Evolutionary conservation across 2,329 filamentous ascomycete genomes (phyloP).

Genomic region (Gremmenia infestans): DNA sequence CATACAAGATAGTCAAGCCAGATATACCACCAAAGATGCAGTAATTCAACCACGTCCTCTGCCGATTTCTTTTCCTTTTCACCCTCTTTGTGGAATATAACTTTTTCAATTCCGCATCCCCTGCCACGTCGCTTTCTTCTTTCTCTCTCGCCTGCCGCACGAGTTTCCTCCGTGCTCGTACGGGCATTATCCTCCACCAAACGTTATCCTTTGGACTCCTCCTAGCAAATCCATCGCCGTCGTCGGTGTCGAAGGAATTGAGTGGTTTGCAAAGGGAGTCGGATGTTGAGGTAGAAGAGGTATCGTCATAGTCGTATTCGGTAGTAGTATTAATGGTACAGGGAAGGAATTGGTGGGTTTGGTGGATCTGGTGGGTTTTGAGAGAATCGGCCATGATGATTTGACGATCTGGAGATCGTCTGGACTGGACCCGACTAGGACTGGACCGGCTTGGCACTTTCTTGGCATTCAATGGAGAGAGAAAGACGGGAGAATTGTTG

Average conservation of each 20-base stretch:
- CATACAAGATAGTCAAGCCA: constrained; percentile 35
- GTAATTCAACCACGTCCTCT: constrained; percentile 25
- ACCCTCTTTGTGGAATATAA: background rate
- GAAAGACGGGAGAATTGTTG: no score
- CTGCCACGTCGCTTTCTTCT: background rate
- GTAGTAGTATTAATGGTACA: background rate
- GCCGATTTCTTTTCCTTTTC: constrained; percentile 1
- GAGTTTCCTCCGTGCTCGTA: constrained; percentile 7
- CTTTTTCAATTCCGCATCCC: background rate
- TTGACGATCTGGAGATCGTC: no score
- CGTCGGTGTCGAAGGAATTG: constrained; percentile 2
- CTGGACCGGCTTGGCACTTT: no score
- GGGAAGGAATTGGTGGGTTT: background rate
- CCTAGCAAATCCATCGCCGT: constrained; percentile 12
- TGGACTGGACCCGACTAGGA: no score
- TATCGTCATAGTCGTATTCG: background rate
- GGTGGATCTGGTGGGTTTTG: no score
- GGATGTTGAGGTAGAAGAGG: background rate
- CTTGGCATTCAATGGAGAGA: no score
- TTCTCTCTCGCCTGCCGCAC: background rate
- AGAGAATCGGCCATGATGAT: no score
- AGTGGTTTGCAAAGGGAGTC: constrained; percentile 4
- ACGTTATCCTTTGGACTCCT: background rate
- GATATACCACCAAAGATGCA: constrained; percentile 34
- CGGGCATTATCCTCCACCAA: constrained; percentile 3